phyloP scores from a whole-genome alignment of 2,329 filamentous ascomycete species.

The Setomelanomma holmii region DNA sequence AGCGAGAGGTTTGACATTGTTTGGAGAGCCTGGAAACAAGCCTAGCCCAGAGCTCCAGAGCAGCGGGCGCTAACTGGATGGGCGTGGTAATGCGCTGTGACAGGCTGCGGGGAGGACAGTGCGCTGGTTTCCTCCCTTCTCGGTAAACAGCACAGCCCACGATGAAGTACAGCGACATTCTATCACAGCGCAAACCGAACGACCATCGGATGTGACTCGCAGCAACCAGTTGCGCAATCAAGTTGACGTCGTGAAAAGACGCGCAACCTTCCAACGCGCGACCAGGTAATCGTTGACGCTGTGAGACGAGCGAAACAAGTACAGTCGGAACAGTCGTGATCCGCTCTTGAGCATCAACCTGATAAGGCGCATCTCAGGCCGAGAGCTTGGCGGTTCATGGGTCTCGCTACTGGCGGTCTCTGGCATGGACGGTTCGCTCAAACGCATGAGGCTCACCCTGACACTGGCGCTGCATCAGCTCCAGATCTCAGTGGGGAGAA shows the following conservation, averaged over 20 bases:
- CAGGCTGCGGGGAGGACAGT: constrained; percentile 39
- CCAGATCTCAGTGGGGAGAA: constrained; percentile 14
- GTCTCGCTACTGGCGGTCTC: constrained; percentile 26
- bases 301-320: constrained; percentile 47
- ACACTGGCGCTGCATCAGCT: constrained; percentile 40
- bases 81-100: constrained; percentile 32
- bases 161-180: not conserved
- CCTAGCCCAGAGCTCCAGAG: constrained; percentile 35
- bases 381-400: constrained; percentile 30
- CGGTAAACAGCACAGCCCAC: constrained; percentile 4
- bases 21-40: constrained; percentile 47
- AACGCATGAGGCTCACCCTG: constrained; percentile 39
- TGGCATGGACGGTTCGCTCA: constrained; percentile 38
- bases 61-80: constrained; percentile 47
- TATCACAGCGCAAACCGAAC: not conserved
- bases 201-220: not conserved
- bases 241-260: constrained; percentile 12
- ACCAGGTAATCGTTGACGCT: constrained; percentile 32
- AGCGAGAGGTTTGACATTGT: constrained; percentile 49
- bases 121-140: constrained; percentile 25
- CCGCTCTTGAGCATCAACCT: constrained; percentile 43
- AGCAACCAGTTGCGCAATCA: not conserved
- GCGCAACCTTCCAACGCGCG: constrained; percentile 27
- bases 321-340: constrained; percentile 37
- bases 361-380: constrained; percentile 32